Evolutionary conservation across 257 asterid species (phyloP), one percentile per base, ranked within the genome.

Genomic region (Striga asiatica): DNA sequence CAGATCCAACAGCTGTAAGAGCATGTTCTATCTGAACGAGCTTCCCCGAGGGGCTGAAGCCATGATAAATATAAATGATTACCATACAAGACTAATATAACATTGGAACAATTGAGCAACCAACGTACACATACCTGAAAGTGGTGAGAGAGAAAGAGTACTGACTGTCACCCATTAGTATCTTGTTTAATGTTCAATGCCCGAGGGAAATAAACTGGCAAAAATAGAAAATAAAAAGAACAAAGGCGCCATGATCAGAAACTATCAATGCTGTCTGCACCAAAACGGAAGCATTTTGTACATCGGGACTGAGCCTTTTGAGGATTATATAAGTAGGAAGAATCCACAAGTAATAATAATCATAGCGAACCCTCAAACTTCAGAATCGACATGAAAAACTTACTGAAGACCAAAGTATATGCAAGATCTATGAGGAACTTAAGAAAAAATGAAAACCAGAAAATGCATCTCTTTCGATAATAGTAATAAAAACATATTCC

Each of bases 11-110:
- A 0, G 99, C 99, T 2, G 99, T 92, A 66, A 92, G 70, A 47
- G 97, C 99, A 53, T 92, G 99, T 58, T 92, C 99, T 43, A 92
- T 92, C 73, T 92, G 99, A 73, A 88, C 99, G 65, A 92, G 87
- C 79, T 92, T 92, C 23, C 99, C 99, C 2, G 99, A 92, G 45
- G 99, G 99, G 32, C 99, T 92, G 76, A 58, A 65, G n/a, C 58
- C 56, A 54, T 28, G 34, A 50, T 21, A 58, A 19, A 23, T 34
- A 46, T 14, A 48, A 42, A 21, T 35, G n/a, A 49, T 57, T 39
- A 67, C 11, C 19, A 45, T 5, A 8, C 17, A n/a, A 29, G 19
- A 60, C 25, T 56, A 68, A 38, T 6, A 54, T 31, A 37, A 14
- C 19, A 46, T 5, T n/a, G 45, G 38, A 52, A 56, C 25, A 31